These are phyloP conservation scores for Globisporangium barbulae DNA, from an alignment of 352 stramenopile species.

Conservation along the genomic window DNA sequence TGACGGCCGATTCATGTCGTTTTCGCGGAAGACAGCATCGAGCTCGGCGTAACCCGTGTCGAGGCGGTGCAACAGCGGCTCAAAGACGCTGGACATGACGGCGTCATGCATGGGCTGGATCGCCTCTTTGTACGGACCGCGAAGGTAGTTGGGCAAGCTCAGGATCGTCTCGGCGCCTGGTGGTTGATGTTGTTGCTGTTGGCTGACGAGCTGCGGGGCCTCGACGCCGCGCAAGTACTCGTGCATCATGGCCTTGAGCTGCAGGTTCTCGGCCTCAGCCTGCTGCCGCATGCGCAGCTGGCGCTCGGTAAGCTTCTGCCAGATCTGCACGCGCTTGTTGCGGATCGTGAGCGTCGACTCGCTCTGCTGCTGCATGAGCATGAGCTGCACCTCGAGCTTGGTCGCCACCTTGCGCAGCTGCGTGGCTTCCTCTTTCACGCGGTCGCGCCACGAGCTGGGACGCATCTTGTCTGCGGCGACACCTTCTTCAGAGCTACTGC, in stretches of 20 bases:
- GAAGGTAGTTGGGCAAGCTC: not conserved
- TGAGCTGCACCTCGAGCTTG: not conserved
- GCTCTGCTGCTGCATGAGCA: not conserved
- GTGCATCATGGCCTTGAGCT: constrained; percentile 1
- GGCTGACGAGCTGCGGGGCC: no score
- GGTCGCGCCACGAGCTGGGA: no score
- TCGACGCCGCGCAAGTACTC: not conserved
- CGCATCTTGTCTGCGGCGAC: not conserved
- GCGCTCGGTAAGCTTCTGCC: not conserved
- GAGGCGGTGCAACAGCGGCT: not conserved
- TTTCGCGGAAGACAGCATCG: not conserved
- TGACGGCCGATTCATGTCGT: not conserved
- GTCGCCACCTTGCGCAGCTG: not conserved
- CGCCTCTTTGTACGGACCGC: not conserved
- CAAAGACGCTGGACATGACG: not conserved
- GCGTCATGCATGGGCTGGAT: not conserved
- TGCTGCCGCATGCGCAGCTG: not conserved
- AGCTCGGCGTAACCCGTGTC: not conserved
- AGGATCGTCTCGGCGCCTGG: not conserved
- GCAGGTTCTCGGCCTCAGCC: constrained; percentile 2
- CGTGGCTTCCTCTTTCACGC: no score
- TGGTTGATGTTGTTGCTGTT: not conserved
- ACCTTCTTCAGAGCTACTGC: not conserved
- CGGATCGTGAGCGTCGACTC: not conserved
- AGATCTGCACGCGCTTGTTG: constrained; percentile 2